phyloP scores from a whole-genome alignment of 345 rosid genomes.

The Erucastrum elatum region DNA sequence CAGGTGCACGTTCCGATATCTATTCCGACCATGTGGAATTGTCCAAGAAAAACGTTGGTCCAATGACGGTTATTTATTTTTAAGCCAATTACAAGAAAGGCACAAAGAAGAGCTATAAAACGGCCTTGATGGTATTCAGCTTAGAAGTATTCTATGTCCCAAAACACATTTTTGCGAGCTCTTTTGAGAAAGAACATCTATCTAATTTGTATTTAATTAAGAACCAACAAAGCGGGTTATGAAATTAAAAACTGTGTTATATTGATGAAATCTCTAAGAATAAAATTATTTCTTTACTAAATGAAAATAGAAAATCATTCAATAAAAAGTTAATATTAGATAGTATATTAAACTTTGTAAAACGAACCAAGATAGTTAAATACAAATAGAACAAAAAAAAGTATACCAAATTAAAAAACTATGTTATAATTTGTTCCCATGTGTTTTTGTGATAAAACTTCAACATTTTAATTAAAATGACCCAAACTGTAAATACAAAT shows the following conservation, averaged over 20 bases:
- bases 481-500: no score
- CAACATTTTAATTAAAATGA: no score
- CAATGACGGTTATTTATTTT: constrained; percentile 86
- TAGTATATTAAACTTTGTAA: background rate
- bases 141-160: background rate
- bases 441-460: background rate
- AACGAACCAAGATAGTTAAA: background rate
- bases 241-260: background rate
- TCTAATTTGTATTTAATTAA: background rate
- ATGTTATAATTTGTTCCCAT: background rate
- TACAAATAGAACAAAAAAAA: background rate
- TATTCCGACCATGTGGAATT: no score
- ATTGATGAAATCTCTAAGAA: background rate
- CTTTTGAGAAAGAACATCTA: background rate
- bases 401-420: no score
- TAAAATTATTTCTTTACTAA: background rate
- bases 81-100: constrained; percentile 89
- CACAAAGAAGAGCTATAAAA: constrained; percentile 46
- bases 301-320: background rate
- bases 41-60: constrained; percentile 4
- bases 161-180: background rate
- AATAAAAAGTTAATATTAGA: no score
- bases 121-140: constrained; percentile 40
- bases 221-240: background rate
- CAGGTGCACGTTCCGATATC: no score